Evolutionary conservation across 345 rosid species (phyloP).

Genomic region (Clarkia xantiana): DNA sequence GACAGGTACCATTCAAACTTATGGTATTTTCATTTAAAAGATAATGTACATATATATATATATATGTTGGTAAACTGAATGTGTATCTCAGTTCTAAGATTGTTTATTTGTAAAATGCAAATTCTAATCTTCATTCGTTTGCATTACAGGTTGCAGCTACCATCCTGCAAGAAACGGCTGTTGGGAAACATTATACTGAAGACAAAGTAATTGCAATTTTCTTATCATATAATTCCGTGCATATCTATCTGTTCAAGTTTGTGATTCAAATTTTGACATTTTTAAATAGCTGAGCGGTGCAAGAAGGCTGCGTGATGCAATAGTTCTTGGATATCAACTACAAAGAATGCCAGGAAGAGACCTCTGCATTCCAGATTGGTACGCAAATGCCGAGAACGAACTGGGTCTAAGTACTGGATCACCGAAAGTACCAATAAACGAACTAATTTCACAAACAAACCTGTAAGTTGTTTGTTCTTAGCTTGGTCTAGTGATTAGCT

Average conservation of each 20-base stretch:
- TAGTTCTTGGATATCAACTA: constrained; percentile 90
- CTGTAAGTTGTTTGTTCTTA: constrained; percentile 30
- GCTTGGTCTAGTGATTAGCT: constrained; percentile 2
- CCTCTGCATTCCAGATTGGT: constrained; percentile 94
- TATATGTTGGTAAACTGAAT: no score
- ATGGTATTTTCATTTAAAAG: background rate
- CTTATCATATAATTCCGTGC: background rate
- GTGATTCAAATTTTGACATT: background rate
- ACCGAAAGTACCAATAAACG: constrained; percentile 27
- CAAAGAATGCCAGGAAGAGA: constrained; percentile 93
- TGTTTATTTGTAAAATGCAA: no score
- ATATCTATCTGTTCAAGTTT: background rate
- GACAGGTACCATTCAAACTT: constrained; percentile 49
- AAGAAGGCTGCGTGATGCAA: constrained; percentile 96
- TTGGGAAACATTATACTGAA: constrained; percentile 70
- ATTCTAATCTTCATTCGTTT: no score
- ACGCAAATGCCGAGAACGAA: constrained; percentile 84
- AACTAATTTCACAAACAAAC: constrained; percentile 18
- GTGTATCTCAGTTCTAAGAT: no score
- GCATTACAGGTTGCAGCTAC: constrained; percentile 69
- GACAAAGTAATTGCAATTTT: constrained; percentile 46
- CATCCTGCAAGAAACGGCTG: constrained; percentile 89
- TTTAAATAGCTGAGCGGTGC: constrained; percentile 68
- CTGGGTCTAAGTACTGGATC: constrained; percentile 46
- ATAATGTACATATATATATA: no score